Evolutionary conservation across 345 rosid species (phyloP), one percentile per base, ranked within the genome.

Genomic region (Salix brachista): DNA sequence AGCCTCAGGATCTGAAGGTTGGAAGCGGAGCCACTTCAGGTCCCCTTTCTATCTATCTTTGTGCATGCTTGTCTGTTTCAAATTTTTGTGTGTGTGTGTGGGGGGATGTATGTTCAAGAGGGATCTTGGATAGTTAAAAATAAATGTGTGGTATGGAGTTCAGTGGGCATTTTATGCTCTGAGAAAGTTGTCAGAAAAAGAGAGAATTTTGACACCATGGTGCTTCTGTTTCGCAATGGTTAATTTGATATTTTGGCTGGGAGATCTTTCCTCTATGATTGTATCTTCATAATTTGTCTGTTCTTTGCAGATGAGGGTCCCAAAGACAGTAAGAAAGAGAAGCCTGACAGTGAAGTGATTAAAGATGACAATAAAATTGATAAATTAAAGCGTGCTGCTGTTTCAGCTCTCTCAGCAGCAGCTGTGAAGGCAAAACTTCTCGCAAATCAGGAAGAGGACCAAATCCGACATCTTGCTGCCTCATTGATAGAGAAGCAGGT

Each of bases 401-500:
- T 86, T 80, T 83, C 98, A 72, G 88, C 97, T 71, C 85, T 96
- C 66, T 85, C 98, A 69, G 98, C 98, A 14, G 99, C 99, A 86
- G 92, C 98, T 65, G 97, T 96, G 70, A 94, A 91, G 88, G 98
- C 99, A 76, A 90, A 91, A 80, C 75, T 87, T 84, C 92, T 94
- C 8, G 99, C 92, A 62, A 84, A 88, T 71, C 88, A 84, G 86
- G 98, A 96, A 85, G 97, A 92, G 85, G 94, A 92, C 66, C 91
- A 87, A 79, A 96, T 96, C 81, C 87, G 84, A 78, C 90, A 83
- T 70, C 97, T 96, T 48, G 86, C 92, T 71, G 80, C 89, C 46
- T 87, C 90, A 42, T 71, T 94, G 75, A 83, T 91, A 77, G 99
- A 96, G 74, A 96, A 92, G 81, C 98, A 96, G 98, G 99, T 92